Base-by-base conservation (phyloP, 768 basidiomycete genomes). In the Calocera viscosa region DNA sequence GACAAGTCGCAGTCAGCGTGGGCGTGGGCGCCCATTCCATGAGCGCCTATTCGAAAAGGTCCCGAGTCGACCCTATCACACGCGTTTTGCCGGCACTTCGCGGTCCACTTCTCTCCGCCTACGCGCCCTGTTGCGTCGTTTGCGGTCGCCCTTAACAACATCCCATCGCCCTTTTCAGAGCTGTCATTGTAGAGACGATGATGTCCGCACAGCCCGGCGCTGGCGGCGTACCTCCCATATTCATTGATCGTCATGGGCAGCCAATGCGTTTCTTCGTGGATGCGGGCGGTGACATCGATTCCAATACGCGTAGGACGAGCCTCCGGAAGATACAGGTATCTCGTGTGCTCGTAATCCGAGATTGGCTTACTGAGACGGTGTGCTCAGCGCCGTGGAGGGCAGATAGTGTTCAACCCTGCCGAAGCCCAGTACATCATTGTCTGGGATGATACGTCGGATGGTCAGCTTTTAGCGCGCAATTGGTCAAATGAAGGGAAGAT, bases 191-290 rank as follows among this genome's bases (percentile, higher is more conserved):
- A 38, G 35, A 38, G 35, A 14, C 14, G 35, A 14, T 5, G 7
- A 38, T 38, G 35, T 5, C 35, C 35, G 14, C n/a, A n/a, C n/a
- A 38, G 5, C 14, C 35, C 35, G 35, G 35, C 14, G 35, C 7
- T 38, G 35, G 7, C 14, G 35, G 35, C 35, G 7, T 38, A 14
- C 35, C 35, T 38, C 53, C 30, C 22, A 60, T 60, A 2, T 60
- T 60, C 26, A 19, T 28, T 10, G 19, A 26, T 32, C 53, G 30
- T 10, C 14, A 60, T 7, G 53, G 53, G 30, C 53, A 60, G 14
- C 53, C 24, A 60, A 60, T 60, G 53, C 53, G 53, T 2, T 60
- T 60, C 22, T 60, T 60, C 30, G 53, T 60, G 30, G 53, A 60
- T 22, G 53, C 53, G 5, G 53, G 53, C 14, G 53, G 53, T 10